These are phyloP conservation scores for Fusarium torreyae DNA, from an alignment of 2,329 filamentous ascomycete species.

Conservation along the genomic window DNA sequence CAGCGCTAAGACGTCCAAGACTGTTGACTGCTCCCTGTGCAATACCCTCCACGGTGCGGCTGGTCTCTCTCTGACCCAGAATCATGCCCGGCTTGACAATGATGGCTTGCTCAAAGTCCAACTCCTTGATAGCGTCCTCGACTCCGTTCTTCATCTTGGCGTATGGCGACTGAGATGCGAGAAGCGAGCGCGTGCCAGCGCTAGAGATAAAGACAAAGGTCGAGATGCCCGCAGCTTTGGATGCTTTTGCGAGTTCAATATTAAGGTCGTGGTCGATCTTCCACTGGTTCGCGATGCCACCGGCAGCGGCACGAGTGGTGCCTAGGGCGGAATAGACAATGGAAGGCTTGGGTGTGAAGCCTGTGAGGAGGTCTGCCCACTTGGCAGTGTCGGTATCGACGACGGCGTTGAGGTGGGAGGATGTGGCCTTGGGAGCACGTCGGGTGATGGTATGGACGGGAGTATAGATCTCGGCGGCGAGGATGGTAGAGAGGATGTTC, in stretches of 20 bases:
- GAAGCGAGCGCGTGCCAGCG: slow-evolving; percentile 61
- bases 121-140: slow-evolving; percentile 80
- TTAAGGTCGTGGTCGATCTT: slow-evolving; percentile 92
- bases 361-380: slow-evolving; percentile 75
- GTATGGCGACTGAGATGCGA: slow-evolving; percentile 63
- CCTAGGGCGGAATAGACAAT: slow-evolving; percentile 85
- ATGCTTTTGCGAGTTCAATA: slow-evolving; percentile 80
- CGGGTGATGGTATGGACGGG: slow-evolving; percentile 77
- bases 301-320: slow-evolving; percentile 83
- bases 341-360: slow-evolving; percentile 68
- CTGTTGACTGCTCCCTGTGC: slow-evolving; percentile 69
- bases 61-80: slow-evolving; percentile 76
- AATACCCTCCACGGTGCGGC: slow-evolving; percentile 71
- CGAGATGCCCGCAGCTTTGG: slow-evolving; percentile 78
- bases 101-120: slow-evolving; percentile 84
- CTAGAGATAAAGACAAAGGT: slow-evolving; percentile 85
- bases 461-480: slow-evolving; percentile 67
- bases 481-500: slow-evolving; percentile 79
- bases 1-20: slow-evolving; percentile 68
- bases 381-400: slow-evolving; percentile 76
- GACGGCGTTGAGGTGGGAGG: slow-evolving; percentile 73
- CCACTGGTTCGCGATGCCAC: slow-evolving; percentile 83
- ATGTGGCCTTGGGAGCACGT: slow-evolving; percentile 70
- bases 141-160: slow-evolving; percentile 88
- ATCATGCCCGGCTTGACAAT: slow-evolving; percentile 83